Evolutionary conservation across 2,329 filamentous ascomycete species (phyloP), one percentile per base, ranked within the genome.

Genomic region (Exophiala xenobiotica): DNA sequence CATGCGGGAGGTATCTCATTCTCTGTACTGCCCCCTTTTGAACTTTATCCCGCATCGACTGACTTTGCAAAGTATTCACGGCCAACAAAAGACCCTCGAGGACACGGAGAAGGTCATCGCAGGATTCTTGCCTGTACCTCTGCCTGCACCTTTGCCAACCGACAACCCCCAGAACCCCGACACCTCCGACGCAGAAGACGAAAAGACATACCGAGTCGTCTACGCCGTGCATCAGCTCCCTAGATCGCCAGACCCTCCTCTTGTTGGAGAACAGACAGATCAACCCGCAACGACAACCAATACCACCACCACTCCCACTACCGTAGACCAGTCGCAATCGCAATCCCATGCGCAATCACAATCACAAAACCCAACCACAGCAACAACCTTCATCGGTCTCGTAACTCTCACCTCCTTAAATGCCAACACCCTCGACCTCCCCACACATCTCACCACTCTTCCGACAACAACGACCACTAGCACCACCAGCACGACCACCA

Each of bases 91-190:
- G 37, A 57, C 62, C 12, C 31, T 61, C 9, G 61, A 63, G 45
- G 66, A 68, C 18, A 67, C 66, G 1, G 59, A 67, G 19, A 63
- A 60, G 35, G 29, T 52, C 26, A 51, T 61, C 8, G 7, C 51
- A 59, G 41, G 16, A 20, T 23, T 27, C 24, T 38, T 68, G 14
- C 61, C 63, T 6, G 38, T 44, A n/a, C n/a, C n/a, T n/a, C n/a
- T n/a, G n/a, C n/a, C n/a, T n/a, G n/a, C 12, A 35, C 31, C 4
- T 4, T 3, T 35, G 5, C 31, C 8, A 14, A 6, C 18, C 4
- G 31, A 35, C 3, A 8, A 4, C 11, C 31, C 4, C 31, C n/a
- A 2, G 12, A 16, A 35, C 31, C 5, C 6, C 9, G 4, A 6
- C 31, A 8, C 4, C 31, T 5, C 5, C 6, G 31, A 49, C n/a